A percentile compares a stretch with the other conserved stretches of the same genome.
These are phyloP conservation scores for Colletotrichum truncatum DNA, from an alignment of 2,329 filamentous ascomycete species.

Conservation along the genomic window DNA sequence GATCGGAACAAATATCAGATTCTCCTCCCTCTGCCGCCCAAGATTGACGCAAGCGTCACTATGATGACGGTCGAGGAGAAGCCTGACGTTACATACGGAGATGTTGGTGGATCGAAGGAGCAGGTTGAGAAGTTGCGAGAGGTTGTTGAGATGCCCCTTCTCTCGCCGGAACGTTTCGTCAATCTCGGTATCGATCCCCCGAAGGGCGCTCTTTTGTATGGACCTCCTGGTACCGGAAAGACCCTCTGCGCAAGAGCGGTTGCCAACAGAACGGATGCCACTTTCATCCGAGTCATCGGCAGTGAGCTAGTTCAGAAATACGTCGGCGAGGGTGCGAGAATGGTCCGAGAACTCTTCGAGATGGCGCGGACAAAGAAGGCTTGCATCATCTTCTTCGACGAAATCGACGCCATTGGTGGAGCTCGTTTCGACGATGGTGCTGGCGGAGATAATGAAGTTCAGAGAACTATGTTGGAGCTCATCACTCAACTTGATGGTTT, in stretches of 20 bases:
- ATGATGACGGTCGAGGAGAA: conserved; percentile 99
- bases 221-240: conserved; percentile 98
- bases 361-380: conserved; percentile 99
- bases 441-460: conserved; percentile 96
- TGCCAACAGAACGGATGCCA: conserved; percentile 96
- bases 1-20: conserved; percentile 99
- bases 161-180: conserved; percentile 97
- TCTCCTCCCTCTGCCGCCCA: conserved; percentile 91
- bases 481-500: conserved; percentile 98
- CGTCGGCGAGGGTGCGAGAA: conserved; percentile 95
- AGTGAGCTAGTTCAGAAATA: conserved; percentile 99
- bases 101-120: conserved; percentile 99
- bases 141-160: conserved; percentile 96
- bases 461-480: conserved; percentile 96
- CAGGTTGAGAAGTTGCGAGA: conserved; percentile 99
- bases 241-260: conserved; percentile 97
- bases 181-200: conserved; percentile 99
- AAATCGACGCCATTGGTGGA: conserved; percentile 95
- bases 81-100: conserved; percentile 97
- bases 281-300: conserved; percentile 98
- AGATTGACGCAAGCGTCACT: conserved; percentile 98
- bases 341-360: conserved; percentile 98
- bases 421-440: conserved; percentile 97
- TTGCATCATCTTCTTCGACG: conserved; percentile 99
- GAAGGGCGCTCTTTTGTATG: conserved; percentile 96